These are phyloP conservation scores for Lophium mytilinum DNA, from an alignment of 495 filamentous ascomycete genomes.

Conservation along the genomic window DNA sequence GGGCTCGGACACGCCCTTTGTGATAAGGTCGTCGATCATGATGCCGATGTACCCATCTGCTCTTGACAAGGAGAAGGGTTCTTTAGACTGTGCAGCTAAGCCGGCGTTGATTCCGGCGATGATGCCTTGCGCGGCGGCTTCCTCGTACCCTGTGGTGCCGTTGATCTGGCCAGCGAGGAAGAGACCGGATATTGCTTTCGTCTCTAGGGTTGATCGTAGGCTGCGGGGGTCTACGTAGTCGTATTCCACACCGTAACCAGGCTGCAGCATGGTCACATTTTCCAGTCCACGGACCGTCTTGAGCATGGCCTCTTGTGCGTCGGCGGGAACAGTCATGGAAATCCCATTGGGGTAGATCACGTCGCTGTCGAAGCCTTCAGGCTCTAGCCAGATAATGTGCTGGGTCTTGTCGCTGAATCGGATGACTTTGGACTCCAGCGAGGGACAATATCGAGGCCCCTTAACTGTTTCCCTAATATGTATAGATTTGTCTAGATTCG, in stretches of 20 bases:
- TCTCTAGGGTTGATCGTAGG: conserved; percentile 80
- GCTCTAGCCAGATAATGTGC: conserved; percentile 93
- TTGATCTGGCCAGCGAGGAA: conserved; percentile 97
- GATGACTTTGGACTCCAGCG: conserved; percentile 88
- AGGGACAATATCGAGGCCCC: conserved; percentile 91
- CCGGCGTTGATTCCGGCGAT: conserved; percentile 92
- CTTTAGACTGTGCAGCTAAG: conserved; percentile 57
- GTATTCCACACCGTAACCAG: conserved; percentile 96
- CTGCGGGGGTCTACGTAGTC: conserved; percentile 95
- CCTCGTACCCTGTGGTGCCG: conserved; percentile 96
- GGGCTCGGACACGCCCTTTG: conserved; percentile 92
- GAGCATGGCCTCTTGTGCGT: conserved; percentile 75
- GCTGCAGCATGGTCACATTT: conserved; percentile 86
- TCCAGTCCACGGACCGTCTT: conserved; percentile 80
- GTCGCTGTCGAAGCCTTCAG: conserved; percentile 86
- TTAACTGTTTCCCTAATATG: conserved; percentile 95
- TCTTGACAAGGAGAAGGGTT: conserved; percentile 60
- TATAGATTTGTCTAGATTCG: conserved; percentile 83
- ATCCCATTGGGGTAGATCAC: conserved; percentile 96
- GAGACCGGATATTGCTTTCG: conserved; percentile 80
- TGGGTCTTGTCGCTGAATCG: conserved; percentile 68
- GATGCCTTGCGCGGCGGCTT: conserved; percentile 89
- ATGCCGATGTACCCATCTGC: conserved; percentile 94
- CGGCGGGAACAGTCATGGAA: conserved; percentile 88
- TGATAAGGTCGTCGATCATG: conserved; percentile 98